Evolutionary conservation across 1,139 yeast genomes (phyloP).

Genomic region (Hemisphaericaspora xylofermentans): DNA sequence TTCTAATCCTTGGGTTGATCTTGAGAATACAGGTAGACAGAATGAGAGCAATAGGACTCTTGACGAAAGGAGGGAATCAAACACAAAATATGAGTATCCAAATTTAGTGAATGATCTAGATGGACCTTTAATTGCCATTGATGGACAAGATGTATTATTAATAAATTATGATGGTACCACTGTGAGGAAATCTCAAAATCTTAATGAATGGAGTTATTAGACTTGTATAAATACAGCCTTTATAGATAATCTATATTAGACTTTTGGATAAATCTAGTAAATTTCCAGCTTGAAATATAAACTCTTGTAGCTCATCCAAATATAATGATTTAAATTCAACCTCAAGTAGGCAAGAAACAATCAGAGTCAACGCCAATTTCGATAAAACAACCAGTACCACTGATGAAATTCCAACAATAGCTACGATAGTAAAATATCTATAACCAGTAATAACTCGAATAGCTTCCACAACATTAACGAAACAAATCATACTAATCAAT

Average conservation of each 20-base stretch:
- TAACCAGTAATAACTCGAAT: slow-evolving; percentile 42
- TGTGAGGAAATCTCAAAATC: slow-evolving; percentile 17
- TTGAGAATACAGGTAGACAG: slow-evolving; percentile 10
- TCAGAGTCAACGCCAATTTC: not conserved
- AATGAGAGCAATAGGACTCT: slow-evolving; percentile 38
- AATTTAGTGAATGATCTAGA: slow-evolving; percentile 65
- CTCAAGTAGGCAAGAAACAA: not conserved
- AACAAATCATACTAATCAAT: slow-evolving; percentile 61
- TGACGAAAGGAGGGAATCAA: slow-evolving; percentile 66
- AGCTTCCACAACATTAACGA: slow-evolving; percentile 66
- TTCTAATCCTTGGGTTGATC: slow-evolving; percentile 16
- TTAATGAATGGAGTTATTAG: slow-evolving; percentile 16
- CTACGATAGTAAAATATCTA: not conserved
- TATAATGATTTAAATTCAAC: not conserved
- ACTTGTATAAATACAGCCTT: not conserved
- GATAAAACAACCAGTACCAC: not conserved
- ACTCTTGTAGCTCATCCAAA: not conserved
- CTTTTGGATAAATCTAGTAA: slow-evolving; percentile 1
- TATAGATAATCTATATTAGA: not conserved
- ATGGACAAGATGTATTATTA: slow-evolving; percentile 59
- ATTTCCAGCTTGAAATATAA: not conserved
- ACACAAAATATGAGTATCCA: slow-evolving; percentile 77
- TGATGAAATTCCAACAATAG: not conserved
- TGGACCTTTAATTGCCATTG: slow-evolving; percentile 78
- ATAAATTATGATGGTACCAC: slow-evolving; percentile 57